These are phyloP conservation scores for Rhizopogon rudus DNA, from an alignment of 768 basidiomycete genomes.

Conservation along the genomic window DNA sequence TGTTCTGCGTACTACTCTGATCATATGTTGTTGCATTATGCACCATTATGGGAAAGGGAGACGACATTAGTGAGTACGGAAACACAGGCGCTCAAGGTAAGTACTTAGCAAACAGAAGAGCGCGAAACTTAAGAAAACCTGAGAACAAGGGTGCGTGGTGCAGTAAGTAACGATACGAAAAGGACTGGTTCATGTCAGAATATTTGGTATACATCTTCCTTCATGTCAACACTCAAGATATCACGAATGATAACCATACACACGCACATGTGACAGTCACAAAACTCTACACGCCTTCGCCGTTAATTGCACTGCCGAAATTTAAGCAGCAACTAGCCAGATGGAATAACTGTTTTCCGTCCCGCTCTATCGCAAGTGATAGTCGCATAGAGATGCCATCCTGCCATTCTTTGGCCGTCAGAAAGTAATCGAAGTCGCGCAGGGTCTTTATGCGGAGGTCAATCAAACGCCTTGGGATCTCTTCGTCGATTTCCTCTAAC, in stretches of 20 bases:
- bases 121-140: too few species aligned
- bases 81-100: too few species aligned
- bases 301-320: conserved; percentile 12
- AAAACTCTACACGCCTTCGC: background rate
- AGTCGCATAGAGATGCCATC: conserved; percentile 10
- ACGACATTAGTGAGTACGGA: too few species aligned
- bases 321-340: conserved; percentile 18
- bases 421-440: conserved; percentile 12
- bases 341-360: conserved; percentile 15
- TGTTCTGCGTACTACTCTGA: too few species aligned
- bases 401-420: conserved; percentile 4
- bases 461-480: background rate
- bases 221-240: too few species aligned
- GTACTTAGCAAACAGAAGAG: too few species aligned
- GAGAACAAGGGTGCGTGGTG: too few species aligned
- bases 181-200: too few species aligned
- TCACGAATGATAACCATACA: background rate
- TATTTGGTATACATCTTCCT: background rate
- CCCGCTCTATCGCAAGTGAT: conserved; percentile 15
- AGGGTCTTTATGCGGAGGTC: conserved; percentile 9
- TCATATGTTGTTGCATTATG: too few species aligned
- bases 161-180: too few species aligned
- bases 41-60: too few species aligned
- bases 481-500: background rate
- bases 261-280: background rate